Evolutionary conservation across 2,329 filamentous ascomycete genomes (phyloP).

Genomic region (Fonsecaea monophora): DNA sequence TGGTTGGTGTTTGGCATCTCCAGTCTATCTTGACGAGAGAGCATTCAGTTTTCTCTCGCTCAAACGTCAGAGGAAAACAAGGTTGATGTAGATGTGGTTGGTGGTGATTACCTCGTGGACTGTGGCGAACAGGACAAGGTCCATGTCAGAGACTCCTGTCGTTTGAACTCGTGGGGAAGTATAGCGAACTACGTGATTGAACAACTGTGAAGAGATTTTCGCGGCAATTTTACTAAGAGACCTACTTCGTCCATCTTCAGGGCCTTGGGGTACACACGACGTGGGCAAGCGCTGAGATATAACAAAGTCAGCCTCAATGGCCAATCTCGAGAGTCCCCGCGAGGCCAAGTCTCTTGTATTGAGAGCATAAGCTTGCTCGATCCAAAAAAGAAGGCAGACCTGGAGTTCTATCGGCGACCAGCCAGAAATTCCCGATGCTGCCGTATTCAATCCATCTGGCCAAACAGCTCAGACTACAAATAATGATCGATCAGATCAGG

Average conservation of each 20-base stretch:
- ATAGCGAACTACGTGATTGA: conserved; percentile 1
- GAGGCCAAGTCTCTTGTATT: too few relatives aligned
- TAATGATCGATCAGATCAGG: not conserved
- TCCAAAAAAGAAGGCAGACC: too few relatives aligned
- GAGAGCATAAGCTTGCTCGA: too few relatives aligned
- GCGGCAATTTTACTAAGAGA: conserved; percentile 1
- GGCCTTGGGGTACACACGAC: not conserved
- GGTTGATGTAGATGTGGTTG: conserved; percentile 7
- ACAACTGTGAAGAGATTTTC: not conserved
- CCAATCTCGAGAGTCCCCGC: too few relatives aligned
- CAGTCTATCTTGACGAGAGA: not conserved
- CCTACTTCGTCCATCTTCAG: not conserved
- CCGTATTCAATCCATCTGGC: too few relatives aligned
- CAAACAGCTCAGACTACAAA: too few relatives aligned
- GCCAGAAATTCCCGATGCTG: too few relatives aligned
- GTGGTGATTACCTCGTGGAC: conserved; percentile 7
- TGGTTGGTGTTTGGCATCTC: conserved; percentile 4
- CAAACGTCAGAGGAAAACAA: not conserved
- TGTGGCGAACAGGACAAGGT: not conserved
- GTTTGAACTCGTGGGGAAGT: not conserved
- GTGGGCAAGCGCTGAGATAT: too few relatives aligned
- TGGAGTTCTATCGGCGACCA: too few relatives aligned
- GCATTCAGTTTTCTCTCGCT: not conserved
- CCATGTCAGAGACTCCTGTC: not conserved
- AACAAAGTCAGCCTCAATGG: too few relatives aligned